phyloP scores from a whole-genome alignment of 345 rosid genomes.

The Salix suchowensis region DNA sequence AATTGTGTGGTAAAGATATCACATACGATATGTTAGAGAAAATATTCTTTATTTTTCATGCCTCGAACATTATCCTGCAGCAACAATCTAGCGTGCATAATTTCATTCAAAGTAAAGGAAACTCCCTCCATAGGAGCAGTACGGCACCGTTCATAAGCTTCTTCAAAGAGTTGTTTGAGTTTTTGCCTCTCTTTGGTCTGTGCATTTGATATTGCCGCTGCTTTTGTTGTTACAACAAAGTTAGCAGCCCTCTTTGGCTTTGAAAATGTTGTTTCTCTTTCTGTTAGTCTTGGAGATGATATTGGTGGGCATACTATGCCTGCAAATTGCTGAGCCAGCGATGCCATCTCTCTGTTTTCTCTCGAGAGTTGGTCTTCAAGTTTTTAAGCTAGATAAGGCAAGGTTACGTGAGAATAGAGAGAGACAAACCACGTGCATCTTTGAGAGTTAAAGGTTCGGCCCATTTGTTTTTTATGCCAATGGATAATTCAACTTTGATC shows the following conservation, averaged over 20 bases:
- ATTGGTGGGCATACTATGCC: constrained; percentile 59
- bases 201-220: constrained; percentile 65
- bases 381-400: neutral
- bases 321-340: constrained; percentile 73
- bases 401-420: neutral
- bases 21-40: too few relatives aligned
- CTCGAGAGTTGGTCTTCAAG: neutral
- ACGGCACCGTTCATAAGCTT: constrained; percentile 89
- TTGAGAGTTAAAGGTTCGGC: neutral
- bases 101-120: constrained; percentile 61
- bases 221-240: constrained; percentile 36
- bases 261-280: neutral
- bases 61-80: too few relatives aligned
- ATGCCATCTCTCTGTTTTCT: constrained; percentile 41
- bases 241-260: constrained; percentile 5
- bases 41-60: too few relatives aligned
- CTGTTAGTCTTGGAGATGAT: constrained; percentile 34
- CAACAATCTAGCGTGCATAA: too few relatives aligned
- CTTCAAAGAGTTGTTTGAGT: constrained; percentile 74
- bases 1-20: too few relatives aligned
- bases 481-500: neutral
- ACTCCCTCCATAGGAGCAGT: constrained; percentile 79
- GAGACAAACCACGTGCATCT: neutral
- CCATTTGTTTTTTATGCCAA: neutral
- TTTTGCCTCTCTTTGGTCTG: constrained; percentile 63